Conservation (phyloP, 371 early-diverging fungal species). For the Apophysomyces trapeziformis region DNA sequence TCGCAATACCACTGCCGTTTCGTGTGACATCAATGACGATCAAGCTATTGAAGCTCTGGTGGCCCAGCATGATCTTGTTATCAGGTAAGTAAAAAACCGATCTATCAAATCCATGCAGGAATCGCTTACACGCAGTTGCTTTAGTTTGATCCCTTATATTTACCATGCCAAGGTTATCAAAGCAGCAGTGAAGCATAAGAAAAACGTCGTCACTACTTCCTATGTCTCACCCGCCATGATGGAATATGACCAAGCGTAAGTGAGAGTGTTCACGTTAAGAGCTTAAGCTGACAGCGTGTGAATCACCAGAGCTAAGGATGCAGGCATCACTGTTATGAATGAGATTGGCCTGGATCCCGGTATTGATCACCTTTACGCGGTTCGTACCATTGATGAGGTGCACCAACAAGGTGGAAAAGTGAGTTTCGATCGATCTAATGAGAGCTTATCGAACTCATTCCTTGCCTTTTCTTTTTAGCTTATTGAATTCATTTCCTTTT, state of each 20-base stretch:
- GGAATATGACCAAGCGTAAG: constrained; percentile 78
- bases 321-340: constrained; percentile 86
- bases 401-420: constrained; percentile 88
- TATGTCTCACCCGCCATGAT: constrained; percentile 91
- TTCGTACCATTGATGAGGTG: constrained; percentile 86
- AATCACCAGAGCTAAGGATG: constrained; percentile 67
- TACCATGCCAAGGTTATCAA: constrained; percentile 86
- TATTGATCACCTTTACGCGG: constrained; percentile 92
- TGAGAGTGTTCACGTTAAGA: not conserved
- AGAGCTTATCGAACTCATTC: not conserved
- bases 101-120: not conserved
- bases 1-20: constrained; percentile 60
- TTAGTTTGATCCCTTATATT: constrained; percentile 87
- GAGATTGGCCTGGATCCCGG: constrained; percentile 97
- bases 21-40: constrained; percentile 82
- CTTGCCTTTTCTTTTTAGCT: no score
- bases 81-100: constrained; percentile 46
- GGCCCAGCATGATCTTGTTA: constrained; percentile 83
- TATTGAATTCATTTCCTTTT: constrained; percentile 86
- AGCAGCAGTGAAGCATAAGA: constrained; percentile 80
- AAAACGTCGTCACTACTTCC: constrained; percentile 89
- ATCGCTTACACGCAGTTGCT: constrained; percentile 8
- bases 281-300: constrained; percentile 4
- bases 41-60: constrained; percentile 86
- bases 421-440: constrained; percentile 6